Conservation (phyloP, 2,329 filamentous ascomycete genomes). For the Claviceps lovelessii region DNA sequence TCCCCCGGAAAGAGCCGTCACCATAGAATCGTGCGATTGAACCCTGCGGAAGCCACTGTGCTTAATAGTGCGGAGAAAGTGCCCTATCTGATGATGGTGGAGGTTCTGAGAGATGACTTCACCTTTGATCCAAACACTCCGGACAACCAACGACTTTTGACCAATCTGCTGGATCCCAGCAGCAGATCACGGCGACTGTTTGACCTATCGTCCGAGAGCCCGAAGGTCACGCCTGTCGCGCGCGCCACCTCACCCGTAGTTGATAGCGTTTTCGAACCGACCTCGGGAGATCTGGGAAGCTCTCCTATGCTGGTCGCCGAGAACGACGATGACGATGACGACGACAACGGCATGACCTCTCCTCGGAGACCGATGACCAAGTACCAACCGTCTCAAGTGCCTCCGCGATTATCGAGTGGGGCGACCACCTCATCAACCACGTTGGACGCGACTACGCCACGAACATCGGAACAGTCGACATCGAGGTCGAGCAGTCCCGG, state of each 20-base stretch:
- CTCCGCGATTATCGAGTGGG: conserved; percentile 46
- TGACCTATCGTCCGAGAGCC: conserved; percentile 51
- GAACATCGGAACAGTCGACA: conserved; percentile 53
- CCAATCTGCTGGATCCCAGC: conserved; percentile 41
- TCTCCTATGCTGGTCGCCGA: conserved; percentile 52
- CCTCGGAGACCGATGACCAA: conserved; percentile 16
- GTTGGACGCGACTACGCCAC: conserved; percentile 48
- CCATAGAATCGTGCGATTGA: conserved; percentile 69
- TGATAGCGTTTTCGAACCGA: conserved; percentile 76
- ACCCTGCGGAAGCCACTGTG: conserved; percentile 71
- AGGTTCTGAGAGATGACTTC: conserved; percentile 69
- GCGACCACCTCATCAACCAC: conserved; percentile 45
- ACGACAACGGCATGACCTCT: not conserved
- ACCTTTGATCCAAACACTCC: conserved; percentile 62
- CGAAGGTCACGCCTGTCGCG: conserved; percentile 31
- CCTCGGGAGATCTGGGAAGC: conserved; percentile 61
- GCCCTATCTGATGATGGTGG: conserved; percentile 72
- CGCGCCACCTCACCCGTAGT: conserved; percentile 29
- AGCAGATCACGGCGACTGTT: conserved; percentile 47
- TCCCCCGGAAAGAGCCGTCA: conserved; percentile 62
- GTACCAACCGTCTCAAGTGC: conserved; percentile 15
- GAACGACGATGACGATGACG: conserved; percentile 26
- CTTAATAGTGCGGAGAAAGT: conserved; percentile 79
- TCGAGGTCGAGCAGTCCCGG: conserved; percentile 57
- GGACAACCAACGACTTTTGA: conserved; percentile 55